Base-by-base conservation (phyloP, 139 green algal genomes). In the Chlamydomonas asymmetrica region DNA sequence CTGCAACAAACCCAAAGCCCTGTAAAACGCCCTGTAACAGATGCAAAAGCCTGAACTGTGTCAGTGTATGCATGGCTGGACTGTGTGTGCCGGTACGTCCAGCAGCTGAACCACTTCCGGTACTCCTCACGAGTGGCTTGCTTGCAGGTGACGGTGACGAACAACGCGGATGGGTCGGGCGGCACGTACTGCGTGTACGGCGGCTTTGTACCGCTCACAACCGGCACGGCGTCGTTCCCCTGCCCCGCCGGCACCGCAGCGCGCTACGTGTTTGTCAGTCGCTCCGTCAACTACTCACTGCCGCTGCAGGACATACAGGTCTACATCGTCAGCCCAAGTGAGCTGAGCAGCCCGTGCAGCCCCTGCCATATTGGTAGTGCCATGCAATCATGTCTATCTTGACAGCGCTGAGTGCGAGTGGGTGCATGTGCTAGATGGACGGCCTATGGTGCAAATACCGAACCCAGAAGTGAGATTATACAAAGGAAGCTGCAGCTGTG, bases 61-160 rank as follows among this genome's bases (percentile, higher is more conserved):
- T n/a, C n/a, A n/a, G n/a, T n/a, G n/a, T n/a, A n/a, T n/a, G n/a
- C n/a, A n/a, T n/a, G n/a, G n/a, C n/a, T n/a, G n/a, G n/a, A n/a
- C n/a, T n/a, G n/a, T n/a, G n/a, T n/a, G n/a, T n/a, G n/a, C n/a
- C n/a, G n/a, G n/a, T n/a, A n/a, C n/a, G n/a, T n/a, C n/a, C n/a
- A n/a, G n/a, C n/a, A n/a, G n/a, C n/a, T n/a, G n/a, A n/a, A n/a
- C n/a, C n/a, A n/a, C n/a, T n/a, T n/a, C n/a, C n/a, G n/a, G n/a
- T n/a, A n/a, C n/a, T n/a, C n/a, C n/a, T n/a, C n/a, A n/a, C n/a
- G n/a, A 52, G 45, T 16, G 45, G 13, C 45, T 16, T 52, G 13
- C 13, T 16, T 52, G 52, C 70, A 76, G 70, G 20, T 76, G 34
- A n/a, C 40, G 5, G 56, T 76, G 1, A 68, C 70, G n/a, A 76